These are phyloP conservation scores for Cystobasidiaceae sp. DNA, from an alignment of 1,284 basidiomycete species.

Conservation along the genomic window DNA sequence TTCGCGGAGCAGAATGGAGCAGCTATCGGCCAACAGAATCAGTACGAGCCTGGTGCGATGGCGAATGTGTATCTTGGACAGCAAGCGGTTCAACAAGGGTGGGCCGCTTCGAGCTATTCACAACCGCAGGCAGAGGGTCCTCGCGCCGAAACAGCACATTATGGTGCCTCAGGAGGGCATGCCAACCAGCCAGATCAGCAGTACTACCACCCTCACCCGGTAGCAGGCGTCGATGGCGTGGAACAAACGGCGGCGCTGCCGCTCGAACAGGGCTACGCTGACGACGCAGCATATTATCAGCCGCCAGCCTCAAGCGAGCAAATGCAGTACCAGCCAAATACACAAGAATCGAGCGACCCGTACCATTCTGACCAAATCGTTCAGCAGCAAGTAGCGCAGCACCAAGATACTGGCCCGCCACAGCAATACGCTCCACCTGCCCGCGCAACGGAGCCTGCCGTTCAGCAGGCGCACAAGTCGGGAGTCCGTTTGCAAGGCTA, in stretches of 20 bases:
- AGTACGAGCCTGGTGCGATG: neutral
- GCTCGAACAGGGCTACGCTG: too few relatives aligned
- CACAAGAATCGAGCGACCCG: too few relatives aligned
- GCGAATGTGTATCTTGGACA: neutral
- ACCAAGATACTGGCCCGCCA: neutral
- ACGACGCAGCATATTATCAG: too few relatives aligned
- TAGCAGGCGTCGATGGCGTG: too few relatives aligned
- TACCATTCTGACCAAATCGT: neutral
- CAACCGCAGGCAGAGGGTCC: neutral
- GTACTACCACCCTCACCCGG: slow-evolving; percentile 19
- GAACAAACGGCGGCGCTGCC: too few relatives aligned
- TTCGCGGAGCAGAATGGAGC: too few relatives aligned
- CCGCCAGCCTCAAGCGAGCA: too few relatives aligned
- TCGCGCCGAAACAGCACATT: neutral
- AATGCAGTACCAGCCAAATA: too few relatives aligned
- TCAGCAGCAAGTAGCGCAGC: neutral
- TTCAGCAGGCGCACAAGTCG: neutral
- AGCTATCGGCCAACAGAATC: too few relatives aligned
- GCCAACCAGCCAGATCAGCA: slow-evolving; percentile 8
- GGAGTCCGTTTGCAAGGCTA: slow-evolving; percentile 16
- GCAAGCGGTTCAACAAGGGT: neutral
- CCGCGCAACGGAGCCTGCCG: neutral
- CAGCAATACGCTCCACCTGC: too few relatives aligned
- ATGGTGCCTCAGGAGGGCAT: neutral
- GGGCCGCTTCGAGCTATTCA: neutral